phyloP scores from a whole-genome alignment of 164 flowering plant genomes.

The Nelumbo lutea region DNA sequence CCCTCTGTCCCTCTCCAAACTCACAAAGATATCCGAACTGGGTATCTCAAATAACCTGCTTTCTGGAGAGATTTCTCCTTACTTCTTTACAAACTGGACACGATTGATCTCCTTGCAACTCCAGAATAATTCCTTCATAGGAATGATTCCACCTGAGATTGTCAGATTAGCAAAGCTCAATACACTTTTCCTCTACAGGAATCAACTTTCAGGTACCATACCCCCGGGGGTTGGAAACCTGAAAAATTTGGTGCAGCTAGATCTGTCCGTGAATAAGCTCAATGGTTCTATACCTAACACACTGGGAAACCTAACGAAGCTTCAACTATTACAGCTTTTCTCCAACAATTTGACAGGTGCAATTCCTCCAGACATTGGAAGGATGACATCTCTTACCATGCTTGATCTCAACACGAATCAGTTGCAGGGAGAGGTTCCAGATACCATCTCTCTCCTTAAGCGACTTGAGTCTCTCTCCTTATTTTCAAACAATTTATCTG shows the following conservation, averaged over 20 bases:
- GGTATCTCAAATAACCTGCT: background rate
- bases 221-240: slow-evolving; percentile 1
- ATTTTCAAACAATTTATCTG: slow-evolving; percentile 7
- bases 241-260: background rate
- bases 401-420: slow-evolving; percentile 2
- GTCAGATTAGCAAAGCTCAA: background rate
- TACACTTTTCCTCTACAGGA: background rate
- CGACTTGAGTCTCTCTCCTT: slow-evolving; percentile 3
- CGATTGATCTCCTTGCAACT: background rate
- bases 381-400: background rate
- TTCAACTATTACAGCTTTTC: background rate
- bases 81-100: background rate
- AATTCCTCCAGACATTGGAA: background rate
- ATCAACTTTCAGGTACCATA: background rate
- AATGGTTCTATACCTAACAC: background rate
- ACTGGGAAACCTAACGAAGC: slow-evolving; percentile 5
- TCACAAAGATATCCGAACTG: background rate
- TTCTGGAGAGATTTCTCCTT: background rate
- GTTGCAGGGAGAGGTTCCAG: slow-evolving; percentile 11
- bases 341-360: background rate
- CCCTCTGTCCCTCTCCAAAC: background rate
- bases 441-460: slow-evolving; percentile 8
- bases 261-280: background rate
- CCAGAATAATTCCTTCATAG: background rate
- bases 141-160: background rate